Base-by-base conservation (phyloP, 176 grass and related monocot species). In the Phyllostachys edulis region DNA sequence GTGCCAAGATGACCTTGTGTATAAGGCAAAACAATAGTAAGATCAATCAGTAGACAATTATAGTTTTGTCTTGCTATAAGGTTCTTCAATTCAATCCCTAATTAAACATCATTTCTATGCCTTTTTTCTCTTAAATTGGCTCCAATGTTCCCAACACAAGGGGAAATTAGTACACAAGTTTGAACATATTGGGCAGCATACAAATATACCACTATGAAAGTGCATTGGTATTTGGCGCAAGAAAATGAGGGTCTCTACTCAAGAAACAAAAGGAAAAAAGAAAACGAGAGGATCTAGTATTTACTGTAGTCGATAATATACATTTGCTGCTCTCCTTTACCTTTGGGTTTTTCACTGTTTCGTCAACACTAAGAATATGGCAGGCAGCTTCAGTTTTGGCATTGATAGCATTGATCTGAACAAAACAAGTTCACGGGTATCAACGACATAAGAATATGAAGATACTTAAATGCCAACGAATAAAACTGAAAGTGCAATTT, bases 321-420 rank as follows among this genome's bases (percentile, higher is more conserved):
- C 0, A 4, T 36, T 71, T 78, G n/a, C 27, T 62, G 29, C 21
- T 11, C 41, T 77, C 1, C 44, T 41, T 59, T 98, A 98, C 96
- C 96, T 98, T 98, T 42, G 96, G 92, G 65, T 95, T 98, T 45
- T 95, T 34, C 32, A 34, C 96, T 1, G 29, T 98, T 82, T 98
- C 96, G 0, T 95, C 96, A 45, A 98, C 96, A 44, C 96, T 98
- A 51, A 98, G 84, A 45, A 95, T 88, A 82, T 95, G 96, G 79
- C 96, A 98, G 11, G 91, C 59, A 82, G 91, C 92, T 90, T 98
- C n/a, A 0, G 89, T 87, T 14, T 92, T 92, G 2, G 96, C 92
- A 90, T 90, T 98, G 78, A 98, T 93, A 85, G 95, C 95, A 90
- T 98, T 98, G 50, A 98, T 93, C 96, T 93, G 86, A 83, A 97